Percentiles rank a stretch among this genome's conserved stretches.
Evolutionary conservation across 495 filamentous ascomycete genomes (phyloP).

Genomic region (Penicillium canescens): DNA sequence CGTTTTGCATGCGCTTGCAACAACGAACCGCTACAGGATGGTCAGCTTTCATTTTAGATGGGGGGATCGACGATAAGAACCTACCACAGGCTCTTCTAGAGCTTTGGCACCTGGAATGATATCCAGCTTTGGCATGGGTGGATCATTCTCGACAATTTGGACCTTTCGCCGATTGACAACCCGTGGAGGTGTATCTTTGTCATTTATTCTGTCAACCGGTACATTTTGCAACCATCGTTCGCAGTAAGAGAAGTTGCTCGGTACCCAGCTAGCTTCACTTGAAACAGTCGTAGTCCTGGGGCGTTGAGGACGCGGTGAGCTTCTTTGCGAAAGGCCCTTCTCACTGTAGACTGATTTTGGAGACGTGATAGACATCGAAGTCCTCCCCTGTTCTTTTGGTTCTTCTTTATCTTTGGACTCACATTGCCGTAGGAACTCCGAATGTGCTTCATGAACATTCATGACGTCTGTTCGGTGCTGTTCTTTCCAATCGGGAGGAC

Average conservation of each 20-base stretch:
- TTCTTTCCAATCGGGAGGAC: constrained; percentile 10
- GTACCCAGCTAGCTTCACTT: constrained; percentile 45
- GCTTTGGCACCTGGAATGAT: constrained; percentile 27
- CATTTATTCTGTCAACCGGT: constrained; percentile 32
- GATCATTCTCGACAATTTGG: constrained; percentile 45
- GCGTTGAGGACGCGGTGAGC: constrained; percentile 30
- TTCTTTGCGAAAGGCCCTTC: constrained; percentile 7
- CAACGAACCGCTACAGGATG: constrained; percentile 32
- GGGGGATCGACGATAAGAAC: constrained; percentile 1
- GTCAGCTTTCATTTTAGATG: constrained; percentile 4
- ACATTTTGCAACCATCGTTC: constrained; percentile 46
- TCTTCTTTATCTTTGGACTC: constrained; percentile 19
- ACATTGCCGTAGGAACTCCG: constrained; percentile 34
- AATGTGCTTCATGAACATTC: constrained; percentile 43
- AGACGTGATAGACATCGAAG: constrained; percentile 4
- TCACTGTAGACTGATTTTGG: not conserved
- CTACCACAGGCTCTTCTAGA: constrained; percentile 32
- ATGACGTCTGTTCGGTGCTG: constrained; percentile 17
- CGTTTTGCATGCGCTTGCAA: constrained; percentile 44
- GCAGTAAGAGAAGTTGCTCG: constrained; percentile 44
- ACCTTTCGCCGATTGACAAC: constrained; percentile 38
- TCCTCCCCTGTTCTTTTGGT: constrained; percentile 2
- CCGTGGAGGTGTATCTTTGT: constrained; percentile 23
- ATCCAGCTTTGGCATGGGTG: constrained; percentile 32
- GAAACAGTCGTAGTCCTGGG: constrained; percentile 41